These are phyloP conservation scores for Thermochaetoides dissita DNA, from an alignment of 2,329 filamentous ascomycete genomes.

Conservation along the genomic window DNA sequence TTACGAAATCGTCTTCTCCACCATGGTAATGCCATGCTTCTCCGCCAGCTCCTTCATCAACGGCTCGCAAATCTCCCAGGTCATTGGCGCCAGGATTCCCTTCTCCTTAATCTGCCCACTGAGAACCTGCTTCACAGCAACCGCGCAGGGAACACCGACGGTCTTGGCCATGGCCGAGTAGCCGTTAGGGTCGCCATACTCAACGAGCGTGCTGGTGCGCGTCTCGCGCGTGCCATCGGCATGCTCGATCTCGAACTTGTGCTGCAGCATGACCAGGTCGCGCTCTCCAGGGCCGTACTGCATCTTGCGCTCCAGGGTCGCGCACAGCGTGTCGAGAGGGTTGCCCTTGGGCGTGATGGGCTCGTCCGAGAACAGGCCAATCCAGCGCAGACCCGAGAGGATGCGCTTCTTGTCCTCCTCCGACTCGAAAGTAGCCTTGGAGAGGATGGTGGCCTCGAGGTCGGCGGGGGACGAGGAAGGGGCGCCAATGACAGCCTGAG, in stretches of 20 bases:
- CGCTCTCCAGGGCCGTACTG: slow-evolving; percentile 70
- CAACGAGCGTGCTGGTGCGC: slow-evolving; percentile 64
- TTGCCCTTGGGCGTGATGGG: slow-evolving; percentile 57
- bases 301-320: slow-evolving; percentile 81
- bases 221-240: slow-evolving; percentile 67
- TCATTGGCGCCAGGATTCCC: slow-evolving; percentile 66
- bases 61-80: slow-evolving; percentile 53
- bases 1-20: slow-evolving; percentile 47
- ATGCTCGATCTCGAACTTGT: slow-evolving; percentile 73
- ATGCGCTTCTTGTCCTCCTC: slow-evolving; percentile 58
- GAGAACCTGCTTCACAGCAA: slow-evolving; percentile 66
- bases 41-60: slow-evolving; percentile 67
- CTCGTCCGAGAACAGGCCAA: slow-evolving; percentile 53
- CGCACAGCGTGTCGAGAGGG: slow-evolving; percentile 82
- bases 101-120: slow-evolving; percentile 59
- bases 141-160: slow-evolving; percentile 30
- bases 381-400: slow-evolving; percentile 56
- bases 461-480: slow-evolving; percentile 52
- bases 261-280: slow-evolving; percentile 69
- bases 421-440: slow-evolving; percentile 59
- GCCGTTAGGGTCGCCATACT: slow-evolving; percentile 65
- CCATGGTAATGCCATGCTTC: slow-evolving; percentile 60
- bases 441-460: slow-evolving; percentile 56
- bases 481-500: slow-evolving; percentile 60
- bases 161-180: slow-evolving; percentile 70